Base-by-base conservation (phyloP, 2,329 filamentous ascomycete genomes). In the Fusarium tanahbumbuense region DNA sequence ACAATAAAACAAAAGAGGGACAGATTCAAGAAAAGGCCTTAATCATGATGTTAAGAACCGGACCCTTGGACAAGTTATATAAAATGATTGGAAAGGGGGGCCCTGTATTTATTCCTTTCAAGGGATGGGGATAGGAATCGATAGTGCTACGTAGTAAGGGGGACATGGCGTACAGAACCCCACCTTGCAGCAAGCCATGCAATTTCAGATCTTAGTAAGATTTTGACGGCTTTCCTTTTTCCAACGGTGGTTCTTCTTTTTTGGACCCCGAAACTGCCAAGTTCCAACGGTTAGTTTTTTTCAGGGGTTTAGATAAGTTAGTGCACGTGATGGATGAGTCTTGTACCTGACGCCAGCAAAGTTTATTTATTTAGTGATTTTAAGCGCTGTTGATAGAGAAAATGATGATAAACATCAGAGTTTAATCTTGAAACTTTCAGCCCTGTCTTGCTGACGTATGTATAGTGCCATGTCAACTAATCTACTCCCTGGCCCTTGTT, bases 191-290 rank as follows among this genome's bases (percentile, higher is more conserved):
- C 23, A 46, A 40, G 48, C 48, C 32, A 52, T 41, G 22, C 32
- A 64, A 66, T 66, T 66, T 66, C 37, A 34, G 27, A 40, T 50
- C 60, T 64, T 56, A 64, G 32, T 23, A 40, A 62, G 41, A 64
- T 48, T 53, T 37, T 37, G 34, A 37, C 34, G 27, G 37, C 56
- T 44, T 57, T 49, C 27, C n/a, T 25, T 13, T 15, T 46, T 25
- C 46, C 11, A 40, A 52, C 18, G 22, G 34, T n/a, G 34, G 16
- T 25, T 20, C 27, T 18, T 18, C 2, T 32, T 52, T 52, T n/a
- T n/a, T 25, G 48, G 48, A 25, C 22, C 30, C 48, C 15, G 34
- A 52, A 34, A n/a, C 48, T 52, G 34, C 37, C 22, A 37, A 41
- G 22, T 18, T n/a, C 18, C 10, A 37, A 37, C 34, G 34, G 34